Evolutionary conservation across 805 yeast species (phyloP), one percentile per base, ranked within the genome.

Genomic region (Candida ortonii): DNA sequence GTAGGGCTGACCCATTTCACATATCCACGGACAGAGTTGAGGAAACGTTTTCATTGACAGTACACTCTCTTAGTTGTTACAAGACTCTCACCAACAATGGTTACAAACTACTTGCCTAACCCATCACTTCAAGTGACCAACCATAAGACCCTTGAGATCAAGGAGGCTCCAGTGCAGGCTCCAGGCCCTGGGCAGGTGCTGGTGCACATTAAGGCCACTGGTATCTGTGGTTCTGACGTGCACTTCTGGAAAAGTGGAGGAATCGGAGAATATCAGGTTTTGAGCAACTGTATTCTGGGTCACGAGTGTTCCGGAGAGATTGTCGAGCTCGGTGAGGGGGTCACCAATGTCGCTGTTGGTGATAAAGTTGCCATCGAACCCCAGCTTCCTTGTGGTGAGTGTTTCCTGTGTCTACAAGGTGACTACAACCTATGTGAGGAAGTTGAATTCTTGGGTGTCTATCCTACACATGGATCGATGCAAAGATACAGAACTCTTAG

Each of bases 191-290:
- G 59, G 14, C 64, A 68, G 38, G 84, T 76, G 15, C 55, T 74
- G n/a, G 70, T 79, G 22, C 78, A 74, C 51, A 71, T 78, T 27
- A 65, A 74, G 41, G 76, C 78, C 34, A 78, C 84, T 9, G 88
- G 87, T 18, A 80, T 81, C 47, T 81, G 88, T 57, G 88, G 87
- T 13, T 73, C 83, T 16, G 88, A 81, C 55, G 67, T 79, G 41
- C 87, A 80, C 54, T 78, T 78, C 61, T 76, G 75, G 62, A 68
- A 75, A 36, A 76, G 73, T 41, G 88, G 87, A 27, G 68, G 65
- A 38, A 79, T 79, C 39, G 85, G 78, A 18, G 71, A 71, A 32
- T 52, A 64, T 38, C 49, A 46, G 7, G 52, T 67, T 19, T 30
- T 48, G 7, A 62, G 57, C 10, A 54, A 61, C 34, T 52, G 64